These are phyloP conservation scores for Vigna hirtella DNA, from an alignment of 306 rosid genomes.

Conservation along the genomic window DNA sequence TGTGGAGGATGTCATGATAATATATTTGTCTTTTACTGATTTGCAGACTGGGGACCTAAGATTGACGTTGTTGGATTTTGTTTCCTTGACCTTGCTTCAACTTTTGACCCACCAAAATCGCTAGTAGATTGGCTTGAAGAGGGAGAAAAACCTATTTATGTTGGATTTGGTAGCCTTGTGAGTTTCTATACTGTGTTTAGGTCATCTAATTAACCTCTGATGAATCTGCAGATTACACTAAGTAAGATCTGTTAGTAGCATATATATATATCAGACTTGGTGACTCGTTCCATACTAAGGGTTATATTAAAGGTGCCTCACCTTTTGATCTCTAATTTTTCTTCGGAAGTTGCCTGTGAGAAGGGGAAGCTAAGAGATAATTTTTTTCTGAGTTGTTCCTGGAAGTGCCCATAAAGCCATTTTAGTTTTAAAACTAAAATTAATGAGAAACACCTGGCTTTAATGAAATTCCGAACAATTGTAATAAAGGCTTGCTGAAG, in stretches of 20 bases:
- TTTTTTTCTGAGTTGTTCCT: conserved; percentile 13
- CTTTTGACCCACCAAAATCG: conserved; percentile 73
- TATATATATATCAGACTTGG: not conserved
- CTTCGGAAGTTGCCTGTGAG: conserved; percentile 19
- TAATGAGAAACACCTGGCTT: conserved; percentile 20
- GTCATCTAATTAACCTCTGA: conserved; percentile 32
- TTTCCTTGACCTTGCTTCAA: conserved; percentile 97
- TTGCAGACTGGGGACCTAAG: conserved; percentile 94
- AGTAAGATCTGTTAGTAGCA: not conserved
- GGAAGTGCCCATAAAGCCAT: not conserved
- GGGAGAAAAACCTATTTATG: conserved; percentile 77
- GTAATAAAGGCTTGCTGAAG: not conserved
- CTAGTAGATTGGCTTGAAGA: conserved; percentile 83
- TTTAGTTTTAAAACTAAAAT: conserved; percentile 4
- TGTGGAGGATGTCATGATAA: conserved; percentile 23
- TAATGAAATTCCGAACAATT: conserved; percentile 27
- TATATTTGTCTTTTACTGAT: conserved; percentile 35
- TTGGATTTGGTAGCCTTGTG: conserved; percentile 99
- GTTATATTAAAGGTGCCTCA: conserved; percentile 25
- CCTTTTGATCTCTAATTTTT: conserved; percentile 21
- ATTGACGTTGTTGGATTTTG: conserved; percentile 96
- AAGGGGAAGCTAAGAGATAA: conserved; percentile 17
- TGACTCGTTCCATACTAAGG: conserved; percentile 25
- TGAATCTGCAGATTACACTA: conserved; percentile 32
- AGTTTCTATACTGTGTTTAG: conserved; percentile 52